Evolutionary conservation across 306 rosid genomes (phyloP).

Genomic region (Mucuna pruriens): DNA sequence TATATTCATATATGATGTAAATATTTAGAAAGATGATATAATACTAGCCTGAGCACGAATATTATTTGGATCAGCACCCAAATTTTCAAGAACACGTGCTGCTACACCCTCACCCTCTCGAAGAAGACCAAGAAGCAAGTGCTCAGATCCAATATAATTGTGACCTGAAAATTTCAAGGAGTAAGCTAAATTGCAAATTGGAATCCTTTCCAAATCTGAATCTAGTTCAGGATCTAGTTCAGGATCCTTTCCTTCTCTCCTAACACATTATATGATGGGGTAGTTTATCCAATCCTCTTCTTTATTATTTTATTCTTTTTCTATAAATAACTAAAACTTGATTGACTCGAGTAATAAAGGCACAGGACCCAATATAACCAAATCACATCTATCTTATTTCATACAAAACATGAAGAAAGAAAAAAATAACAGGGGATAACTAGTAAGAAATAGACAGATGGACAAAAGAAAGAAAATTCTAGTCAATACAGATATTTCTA

Average conservation of each 20-base stretch:
- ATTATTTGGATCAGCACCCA: constrained; percentile 95
- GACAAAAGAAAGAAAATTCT: neutral
- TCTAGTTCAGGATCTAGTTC: neutral
- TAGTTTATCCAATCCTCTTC: neutral
- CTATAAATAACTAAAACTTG: neutral
- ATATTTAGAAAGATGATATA: neutral
- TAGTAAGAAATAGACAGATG: neutral
- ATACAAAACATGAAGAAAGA: neutral
- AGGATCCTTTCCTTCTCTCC: neutral
- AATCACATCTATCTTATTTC: neutral
- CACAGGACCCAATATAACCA: neutral
- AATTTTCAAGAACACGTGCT: constrained; percentile 92
- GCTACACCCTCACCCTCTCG: constrained; percentile 99
- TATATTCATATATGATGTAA: neutral
- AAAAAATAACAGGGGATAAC: neutral
- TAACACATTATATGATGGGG: neutral
- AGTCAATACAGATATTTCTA: neutral
- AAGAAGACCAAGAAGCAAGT: constrained; percentile 95
- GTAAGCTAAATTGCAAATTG: neutral
- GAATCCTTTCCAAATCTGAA: neutral
- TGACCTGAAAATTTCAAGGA: constrained; percentile 62
- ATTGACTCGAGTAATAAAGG: neutral
- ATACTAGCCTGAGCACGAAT: constrained; percentile 85
- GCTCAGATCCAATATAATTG: constrained; percentile 96
- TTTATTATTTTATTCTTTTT: neutral